Evolutionary conservation across 768 basidiomycete genomes (phyloP).

Genomic region (Lepiota brunneoincarnata): DNA sequence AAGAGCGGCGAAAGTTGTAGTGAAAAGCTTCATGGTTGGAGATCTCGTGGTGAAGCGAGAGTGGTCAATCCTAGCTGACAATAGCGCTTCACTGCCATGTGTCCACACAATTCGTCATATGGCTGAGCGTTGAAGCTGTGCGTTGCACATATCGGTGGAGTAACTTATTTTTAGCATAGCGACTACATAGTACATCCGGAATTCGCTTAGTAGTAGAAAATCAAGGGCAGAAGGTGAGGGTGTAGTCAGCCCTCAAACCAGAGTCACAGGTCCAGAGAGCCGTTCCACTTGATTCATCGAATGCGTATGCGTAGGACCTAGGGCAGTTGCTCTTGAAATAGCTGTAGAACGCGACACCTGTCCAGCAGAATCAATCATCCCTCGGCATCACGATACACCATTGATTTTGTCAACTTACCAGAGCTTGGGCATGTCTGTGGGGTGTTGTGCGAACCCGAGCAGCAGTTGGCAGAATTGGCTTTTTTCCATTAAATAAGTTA

Average conservation of each 20-base stretch:
- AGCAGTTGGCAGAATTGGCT: constrained; percentile 66
- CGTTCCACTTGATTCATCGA: constrained; percentile 46
- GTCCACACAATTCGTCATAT: too few relatives aligned
- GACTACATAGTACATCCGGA: too few relatives aligned
- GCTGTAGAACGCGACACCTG: constrained; percentile 35
- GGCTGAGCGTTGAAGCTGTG: too few relatives aligned
- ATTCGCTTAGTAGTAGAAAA: constrained; percentile 26
- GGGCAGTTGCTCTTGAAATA: constrained; percentile 46
- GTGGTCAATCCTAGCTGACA: too few relatives aligned
- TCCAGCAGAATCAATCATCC: constrained; percentile 1
- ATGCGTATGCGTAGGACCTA: constrained; percentile 53
- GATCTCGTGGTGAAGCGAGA: constrained; percentile 13
- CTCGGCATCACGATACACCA: too few relatives aligned
- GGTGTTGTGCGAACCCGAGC: constrained; percentile 52
- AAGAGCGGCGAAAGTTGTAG: constrained; percentile 16
- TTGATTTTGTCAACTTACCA: constrained; percentile 14
- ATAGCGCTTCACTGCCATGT: too few relatives aligned
- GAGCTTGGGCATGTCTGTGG: constrained; percentile 55
- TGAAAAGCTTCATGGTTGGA: constrained; percentile 8
- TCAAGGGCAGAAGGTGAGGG: constrained; percentile 48
- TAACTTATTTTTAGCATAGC: too few relatives aligned
- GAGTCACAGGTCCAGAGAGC: constrained; percentile 54
- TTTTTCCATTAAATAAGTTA: not conserved
- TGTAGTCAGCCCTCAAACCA: constrained; percentile 40
- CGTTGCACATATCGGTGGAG: too few relatives aligned